phyloP scores from a whole-genome alignment of 148 eudicot species.

The Rhododendron ferrugineum region DNA sequence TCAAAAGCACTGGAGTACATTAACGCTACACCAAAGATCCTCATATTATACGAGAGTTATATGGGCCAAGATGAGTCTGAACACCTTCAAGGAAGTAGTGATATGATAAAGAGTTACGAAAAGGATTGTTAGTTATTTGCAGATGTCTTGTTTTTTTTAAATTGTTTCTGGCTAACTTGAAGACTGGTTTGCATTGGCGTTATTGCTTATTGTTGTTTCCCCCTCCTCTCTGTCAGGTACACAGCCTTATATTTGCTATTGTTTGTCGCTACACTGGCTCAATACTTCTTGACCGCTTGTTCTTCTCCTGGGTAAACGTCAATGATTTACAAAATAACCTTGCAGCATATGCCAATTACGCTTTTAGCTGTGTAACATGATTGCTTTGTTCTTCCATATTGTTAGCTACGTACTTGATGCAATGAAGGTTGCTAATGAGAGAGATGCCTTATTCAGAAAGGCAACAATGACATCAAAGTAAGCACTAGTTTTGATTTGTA shows the following conservation, averaged over 20 bases:
- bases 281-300: constrained; percentile 72
- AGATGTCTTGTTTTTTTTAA: neutral
- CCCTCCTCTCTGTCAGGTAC: constrained; percentile 43
- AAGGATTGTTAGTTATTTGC: neutral
- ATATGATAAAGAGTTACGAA: neutral
- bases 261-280: constrained; percentile 67
- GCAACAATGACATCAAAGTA: constrained; percentile 54
- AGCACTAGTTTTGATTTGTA: constrained; percentile 21
- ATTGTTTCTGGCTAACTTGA: neutral
- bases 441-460: constrained; percentile 37
- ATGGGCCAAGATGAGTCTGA: neutral
- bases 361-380: neutral
- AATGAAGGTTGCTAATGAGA: constrained; percentile 62
- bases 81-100: neutral
- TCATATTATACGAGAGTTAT: neutral
- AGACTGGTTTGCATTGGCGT: neutral
- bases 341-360: neutral
- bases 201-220: neutral
- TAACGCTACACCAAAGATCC: neutral
- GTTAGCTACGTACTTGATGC: constrained; percentile 79
- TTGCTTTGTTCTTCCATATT: neutral
- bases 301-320: constrained; percentile 80
- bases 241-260: constrained; percentile 52
- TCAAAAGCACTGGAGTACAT: neutral
- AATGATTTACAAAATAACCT: neutral